Conservation (phyloP, 2,329 filamentous ascomycete genomes). For the Verticillium nubilum region DNA sequence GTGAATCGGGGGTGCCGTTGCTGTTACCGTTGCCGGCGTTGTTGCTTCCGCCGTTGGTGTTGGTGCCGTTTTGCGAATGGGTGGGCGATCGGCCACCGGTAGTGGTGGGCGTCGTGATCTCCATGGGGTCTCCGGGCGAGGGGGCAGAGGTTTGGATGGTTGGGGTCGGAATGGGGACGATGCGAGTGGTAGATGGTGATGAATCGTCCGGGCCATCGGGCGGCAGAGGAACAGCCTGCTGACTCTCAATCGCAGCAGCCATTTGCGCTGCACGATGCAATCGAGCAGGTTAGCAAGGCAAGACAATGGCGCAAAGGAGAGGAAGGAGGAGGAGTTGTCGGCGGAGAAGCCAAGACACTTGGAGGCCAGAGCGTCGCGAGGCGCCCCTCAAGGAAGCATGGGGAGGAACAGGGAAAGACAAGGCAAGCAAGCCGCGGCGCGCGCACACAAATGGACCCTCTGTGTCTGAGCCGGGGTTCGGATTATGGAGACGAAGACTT, state of each 20-base stretch:
- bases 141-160: slow-evolving; percentile 55
- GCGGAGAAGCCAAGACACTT: background rate
- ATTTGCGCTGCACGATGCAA: slow-evolving; percentile 35
- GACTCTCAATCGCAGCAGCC: slow-evolving; percentile 48
- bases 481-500: background rate
- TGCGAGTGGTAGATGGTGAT: slow-evolving; percentile 47
- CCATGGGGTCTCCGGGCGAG: slow-evolving; percentile 55
- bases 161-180: slow-evolving; percentile 41
- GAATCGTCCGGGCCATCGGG: slow-evolving; percentile 35
- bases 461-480: background rate
- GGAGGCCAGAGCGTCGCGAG: background rate
- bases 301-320: background rate
- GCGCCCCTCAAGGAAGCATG: background rate
- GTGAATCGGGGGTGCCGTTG: slow-evolving; percentile 12
- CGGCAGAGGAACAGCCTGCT: slow-evolving; percentile 33
- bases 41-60: slow-evolving; percentile 16
- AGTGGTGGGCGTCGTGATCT: slow-evolving; percentile 50
- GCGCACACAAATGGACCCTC: background rate
- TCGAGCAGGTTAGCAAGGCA: slow-evolving; percentile 11
- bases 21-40: slow-evolving; percentile 14
- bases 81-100: slow-evolving; percentile 22
- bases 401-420: background rate
- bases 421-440: background rate
- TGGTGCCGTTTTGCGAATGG: slow-evolving; percentile 11
- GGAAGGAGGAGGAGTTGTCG: background rate